These are phyloP conservation scores for Capsella bursapastoris DNA, from an alignment of 345 rosid species.

Conservation along the genomic window DNA sequence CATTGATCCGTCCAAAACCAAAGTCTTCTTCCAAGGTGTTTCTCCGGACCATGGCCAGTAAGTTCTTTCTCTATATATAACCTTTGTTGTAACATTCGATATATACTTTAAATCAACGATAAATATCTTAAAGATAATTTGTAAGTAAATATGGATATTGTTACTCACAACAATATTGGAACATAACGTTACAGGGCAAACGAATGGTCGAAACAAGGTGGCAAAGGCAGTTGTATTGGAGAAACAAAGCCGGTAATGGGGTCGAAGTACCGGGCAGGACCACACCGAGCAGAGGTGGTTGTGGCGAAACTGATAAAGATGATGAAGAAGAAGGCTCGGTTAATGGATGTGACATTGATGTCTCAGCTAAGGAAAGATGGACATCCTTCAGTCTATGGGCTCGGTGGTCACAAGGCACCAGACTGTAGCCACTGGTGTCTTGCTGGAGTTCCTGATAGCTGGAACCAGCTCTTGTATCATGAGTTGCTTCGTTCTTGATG, in stretches of 20 bases:
- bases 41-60: slow-evolving; percentile 72
- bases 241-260: slow-evolving; percentile 51
- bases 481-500: slow-evolving; percentile 33
- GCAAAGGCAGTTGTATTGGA: slow-evolving; percentile 48
- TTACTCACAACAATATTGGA: not conserved
- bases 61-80: slow-evolving; percentile 19
- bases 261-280: slow-evolving; percentile 47
- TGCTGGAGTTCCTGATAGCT: slow-evolving; percentile 47
- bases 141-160: not conserved
- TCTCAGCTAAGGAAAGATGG: slow-evolving; percentile 52
- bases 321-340: slow-evolving; percentile 37
- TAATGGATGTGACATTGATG: slow-evolving; percentile 44
- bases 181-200: slow-evolving; percentile 47
- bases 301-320: slow-evolving; percentile 37
- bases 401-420: slow-evolving; percentile 34
- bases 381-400: slow-evolving; percentile 43
- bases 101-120: slow-evolving; percentile 1
- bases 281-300: slow-evolving; percentile 54
- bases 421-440: slow-evolving; percentile 53
- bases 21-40: slow-evolving; percentile 71
- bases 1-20: slow-evolving; percentile 54
- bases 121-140: too few species aligned
- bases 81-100: not conserved
- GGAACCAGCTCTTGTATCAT: slow-evolving; percentile 48
- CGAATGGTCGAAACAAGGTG: slow-evolving; percentile 60